phyloP scores from a whole-genome alignment of 345 rosid genomes.

The Conringia planisiliqua region DNA sequence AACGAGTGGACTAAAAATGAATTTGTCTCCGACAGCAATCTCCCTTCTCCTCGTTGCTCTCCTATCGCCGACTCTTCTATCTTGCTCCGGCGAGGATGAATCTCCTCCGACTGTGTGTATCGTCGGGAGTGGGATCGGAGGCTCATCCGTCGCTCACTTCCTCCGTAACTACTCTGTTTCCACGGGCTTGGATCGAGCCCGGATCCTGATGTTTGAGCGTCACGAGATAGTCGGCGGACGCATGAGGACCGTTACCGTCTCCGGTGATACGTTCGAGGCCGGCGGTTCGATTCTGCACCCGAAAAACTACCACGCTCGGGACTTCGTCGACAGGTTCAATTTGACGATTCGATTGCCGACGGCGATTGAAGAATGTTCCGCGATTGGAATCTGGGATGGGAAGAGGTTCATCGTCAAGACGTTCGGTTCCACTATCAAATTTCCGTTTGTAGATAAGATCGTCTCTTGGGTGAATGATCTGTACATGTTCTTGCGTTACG shows the following conservation, averaged over 20 bases:
- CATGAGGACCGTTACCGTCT: conserved; percentile 61
- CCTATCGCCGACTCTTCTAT: conserved; percentile 22
- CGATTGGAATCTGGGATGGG: conserved; percentile 84
- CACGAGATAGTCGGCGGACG: conserved; percentile 78
- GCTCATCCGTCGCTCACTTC: conserved; percentile 89
- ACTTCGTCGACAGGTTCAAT: conserved; percentile 50
- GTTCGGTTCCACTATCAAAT: conserved; percentile 30
- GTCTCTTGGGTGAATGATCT: conserved; percentile 56
- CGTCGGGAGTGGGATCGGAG: conserved; percentile 84
- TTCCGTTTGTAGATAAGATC: conserved; percentile 51
- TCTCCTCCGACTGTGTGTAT: conserved; percentile 56
- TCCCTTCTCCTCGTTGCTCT: conserved; percentile 24
- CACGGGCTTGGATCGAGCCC: conserved; percentile 8
- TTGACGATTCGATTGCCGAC: conserved; percentile 47
- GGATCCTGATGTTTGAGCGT: conserved; percentile 65
- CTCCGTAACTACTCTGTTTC: conserved; percentile 54
- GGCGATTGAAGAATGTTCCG: conserved; percentile 41
- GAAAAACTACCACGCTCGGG: conserved; percentile 67
- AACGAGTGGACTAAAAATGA: conserved; percentile 20
- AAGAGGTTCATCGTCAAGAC: conserved; percentile 62
- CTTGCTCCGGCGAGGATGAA: conserved; percentile 9
- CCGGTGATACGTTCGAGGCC: conserved; percentile 76
- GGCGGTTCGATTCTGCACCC: conserved; percentile 94
- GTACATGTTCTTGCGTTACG: conserved; percentile 59
- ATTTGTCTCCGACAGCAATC: background rate